A percentile compares a stretch with the other conserved stretches of the same genome.
These are phyloP conservation scores for Kodamaea leandrae DNA, from an alignment of 805 yeast genomes.

Conservation along the genomic window DNA sequence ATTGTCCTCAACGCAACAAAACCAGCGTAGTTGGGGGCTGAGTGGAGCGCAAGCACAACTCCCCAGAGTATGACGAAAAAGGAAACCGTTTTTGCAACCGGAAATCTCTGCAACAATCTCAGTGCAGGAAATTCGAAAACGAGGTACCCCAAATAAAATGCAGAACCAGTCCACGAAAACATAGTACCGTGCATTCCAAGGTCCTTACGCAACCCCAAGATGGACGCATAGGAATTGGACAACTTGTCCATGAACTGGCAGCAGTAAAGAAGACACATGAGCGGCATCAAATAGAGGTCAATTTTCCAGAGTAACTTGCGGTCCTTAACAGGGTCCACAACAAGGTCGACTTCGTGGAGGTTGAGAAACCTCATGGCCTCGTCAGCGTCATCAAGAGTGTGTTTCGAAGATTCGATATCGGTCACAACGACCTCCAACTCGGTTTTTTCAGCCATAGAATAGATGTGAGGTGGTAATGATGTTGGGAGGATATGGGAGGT, in stretches of 20 bases:
- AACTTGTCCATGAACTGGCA: constrained; percentile 62
- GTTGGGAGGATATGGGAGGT: no score
- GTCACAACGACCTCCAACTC: no score
- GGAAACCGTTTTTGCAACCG: constrained; percentile 52
- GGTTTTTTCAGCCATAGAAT: no score
- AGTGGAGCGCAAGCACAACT: constrained; percentile 46
- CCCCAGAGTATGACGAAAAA: constrained; percentile 63
- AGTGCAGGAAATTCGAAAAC: constrained; percentile 53
- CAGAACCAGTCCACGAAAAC: constrained; percentile 45
- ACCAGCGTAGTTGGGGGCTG: constrained; percentile 46
- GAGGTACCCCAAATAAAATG: constrained; percentile 56
- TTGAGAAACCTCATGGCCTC: constrained; percentile 44
- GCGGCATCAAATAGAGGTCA: constrained; percentile 51
- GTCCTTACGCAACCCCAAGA: constrained; percentile 49
- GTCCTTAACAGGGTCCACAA: constrained; percentile 28
- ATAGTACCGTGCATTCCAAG: constrained; percentile 42
- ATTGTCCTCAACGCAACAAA: constrained; percentile 38
- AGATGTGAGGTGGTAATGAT: no score
- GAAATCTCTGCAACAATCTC: constrained; percentile 51
- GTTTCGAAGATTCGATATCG: no score
- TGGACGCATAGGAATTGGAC: constrained; percentile 50
- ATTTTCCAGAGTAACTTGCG: constrained; percentile 45
- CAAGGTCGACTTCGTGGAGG: constrained; percentile 19
- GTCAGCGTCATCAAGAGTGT: constrained; percentile 40
- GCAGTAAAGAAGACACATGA: constrained; percentile 50